Evolutionary conservation across 768 basidiomycete genomes (phyloP), one percentile per base, ranked within the genome.

Genomic region (Boletus tomentosulus): DNA sequence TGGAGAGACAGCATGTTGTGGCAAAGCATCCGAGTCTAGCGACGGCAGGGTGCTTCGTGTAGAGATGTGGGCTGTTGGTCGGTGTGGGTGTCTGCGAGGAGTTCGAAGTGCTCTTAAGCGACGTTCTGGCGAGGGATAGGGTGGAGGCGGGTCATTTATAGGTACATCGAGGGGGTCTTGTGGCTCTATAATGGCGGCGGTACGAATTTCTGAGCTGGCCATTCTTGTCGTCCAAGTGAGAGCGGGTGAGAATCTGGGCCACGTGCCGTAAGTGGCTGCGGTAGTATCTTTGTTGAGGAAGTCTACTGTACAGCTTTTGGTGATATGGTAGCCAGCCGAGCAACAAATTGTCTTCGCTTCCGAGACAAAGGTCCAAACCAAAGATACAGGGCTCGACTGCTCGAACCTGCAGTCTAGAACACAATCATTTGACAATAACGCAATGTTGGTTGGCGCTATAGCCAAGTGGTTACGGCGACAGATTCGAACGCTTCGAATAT

Each of bases 391-490:
- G 35, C 1, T 37, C 19, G 19, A 19, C 19, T 19, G 19, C 19
- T 19, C 35, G 35, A 13, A 1, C 27, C n/a, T 5, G 8, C 35
- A 19, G 33, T 24, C 22, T 4, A 42, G 35, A 48, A 22, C 31
- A 33, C 22, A n/a, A 7, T 24, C 5, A 15, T 25, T 35, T 27
- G 3, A 28, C 48, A 28, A 19, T 11, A 16, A 16, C 7, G 16
- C 16, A 15, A 34, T 6, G 12, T 4, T n/a, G 15, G 31, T 22
- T 6, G 72, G 69, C 73, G 73, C 81, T 79, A 83, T 83, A 83
- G 81, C 83, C 80, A 82, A 83, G 82, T 84, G 83, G 83, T 84
- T 84, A 84, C 81, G 81, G 83, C 83, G 83, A 82, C 76, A 82
- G 81, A 84, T 82, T 83, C 76, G 80, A 81, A 81, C n/a, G 3